Evolutionary conservation across 352 stramenopile genomes (phyloP), one percentile per base, ranked within the genome.

Genomic region (Phytopythium montanum): DNA sequence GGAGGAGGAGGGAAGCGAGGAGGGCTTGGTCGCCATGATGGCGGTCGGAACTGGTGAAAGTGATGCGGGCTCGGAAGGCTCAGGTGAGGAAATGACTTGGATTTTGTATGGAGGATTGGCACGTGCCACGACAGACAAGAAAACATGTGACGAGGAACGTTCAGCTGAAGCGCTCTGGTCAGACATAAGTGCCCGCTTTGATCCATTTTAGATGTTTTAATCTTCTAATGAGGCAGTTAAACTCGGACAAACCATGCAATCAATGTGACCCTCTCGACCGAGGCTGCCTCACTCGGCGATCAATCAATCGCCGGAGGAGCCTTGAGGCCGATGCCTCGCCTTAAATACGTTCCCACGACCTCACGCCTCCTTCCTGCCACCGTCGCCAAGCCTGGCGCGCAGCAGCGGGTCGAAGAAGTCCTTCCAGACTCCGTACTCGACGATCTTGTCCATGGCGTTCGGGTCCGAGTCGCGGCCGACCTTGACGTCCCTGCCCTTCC

Each of bases 321-420:
- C n/a, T n/a, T n/a, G n/a, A n/a, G n/a, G n/a, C 33, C 9, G 9
- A 13, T 38, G 33, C 2, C 3, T 12, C 36, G 36, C 12, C 4
- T 21, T 44, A 21, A 44, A 44, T 21, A 44, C 5, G 18, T 33
- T 34, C 9, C 0, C 18, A n/a, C 16, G 1, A n/a, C n/a, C 38
- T 44, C n/a, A 44, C 38, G 38, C 8, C 18, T 14, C 19, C 38
- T n/a, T 18, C 28, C 16, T 39, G 6, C 10, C 16, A 7, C 1
- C 26, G 16, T 79, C 70, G 0, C 69, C 73, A 42, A 85, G 80
- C 55, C 65, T 83, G 2, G 65, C 26, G 16, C 53, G 52, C 33
- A 90, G 78, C 1, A 86, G 60, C 19, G 69, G 67, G 26, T 79
- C 62, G 52, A 88, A 84, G 66, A 90, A 87, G 4, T 14, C 45